Evolutionary conservation across 2,329 filamentous ascomycete species (phyloP).

Genomic region (Huntiella omanensis): DNA sequence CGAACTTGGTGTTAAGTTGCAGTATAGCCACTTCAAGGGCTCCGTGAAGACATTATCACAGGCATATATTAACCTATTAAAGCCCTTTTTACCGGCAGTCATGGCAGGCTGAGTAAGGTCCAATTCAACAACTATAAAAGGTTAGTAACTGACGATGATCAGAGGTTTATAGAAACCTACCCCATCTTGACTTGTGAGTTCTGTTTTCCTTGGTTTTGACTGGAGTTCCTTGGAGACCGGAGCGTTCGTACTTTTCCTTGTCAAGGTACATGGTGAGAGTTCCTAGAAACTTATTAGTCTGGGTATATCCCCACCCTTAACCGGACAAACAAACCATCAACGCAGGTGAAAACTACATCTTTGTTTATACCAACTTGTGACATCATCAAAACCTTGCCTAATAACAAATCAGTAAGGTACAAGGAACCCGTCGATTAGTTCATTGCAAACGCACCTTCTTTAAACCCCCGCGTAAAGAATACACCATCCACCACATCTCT

Average conservation of each 20-base stretch:
- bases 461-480: conserved; percentile 75
- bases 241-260: conserved; percentile 63
- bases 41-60: conserved; percentile 56
- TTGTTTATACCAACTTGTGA: conserved; percentile 55
- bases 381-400: conserved; percentile 44
- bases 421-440: background rate
- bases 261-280: conserved; percentile 58
- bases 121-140: conserved; percentile 46
- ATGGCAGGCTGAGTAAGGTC: conserved; percentile 59
- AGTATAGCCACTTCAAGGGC: conserved; percentile 61
- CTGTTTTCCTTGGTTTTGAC: conserved; percentile 38
- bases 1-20: conserved; percentile 27
- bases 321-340: conserved; percentile 33
- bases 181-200: conserved; percentile 49
- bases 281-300: conserved; percentile 26
- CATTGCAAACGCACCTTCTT: conserved; percentile 36
- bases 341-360: conserved; percentile 54
- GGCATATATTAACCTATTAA: conserved; percentile 59
- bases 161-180: conserved; percentile 27
- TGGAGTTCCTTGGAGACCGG: conserved; percentile 59
- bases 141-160: conserved; percentile 15
- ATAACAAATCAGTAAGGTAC: no score
- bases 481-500: conserved; percentile 50
- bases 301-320: background rate
- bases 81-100: conserved; percentile 66